Percentiles rank a stretch among this genome's conserved stretches.
phyloP scores from a whole-genome alignment of 306 rosid genomes.

The Fragaria iinumae region DNA sequence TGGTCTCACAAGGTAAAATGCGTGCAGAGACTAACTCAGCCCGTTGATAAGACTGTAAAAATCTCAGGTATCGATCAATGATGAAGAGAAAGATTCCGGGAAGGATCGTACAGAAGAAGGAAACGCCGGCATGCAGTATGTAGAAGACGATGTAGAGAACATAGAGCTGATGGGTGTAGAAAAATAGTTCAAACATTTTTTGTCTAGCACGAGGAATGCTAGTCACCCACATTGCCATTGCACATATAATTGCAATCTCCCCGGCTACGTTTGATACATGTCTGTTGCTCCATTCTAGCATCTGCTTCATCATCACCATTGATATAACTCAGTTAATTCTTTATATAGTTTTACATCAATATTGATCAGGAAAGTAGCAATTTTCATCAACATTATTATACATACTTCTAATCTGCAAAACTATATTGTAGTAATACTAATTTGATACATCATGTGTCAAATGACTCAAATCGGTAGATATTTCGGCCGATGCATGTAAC shows the following conservation, averaged over 20 bases:
- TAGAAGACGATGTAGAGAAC: constrained; percentile 53
- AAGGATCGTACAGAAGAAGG: constrained; percentile 47
- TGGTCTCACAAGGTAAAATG: constrained; percentile 41
- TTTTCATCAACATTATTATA: background rate
- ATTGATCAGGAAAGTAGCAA: background rate
- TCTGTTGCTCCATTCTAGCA: constrained; percentile 49
- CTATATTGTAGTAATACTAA: background rate
- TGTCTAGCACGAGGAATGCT: constrained; percentile 45
- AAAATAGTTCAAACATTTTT: constrained; percentile 69
- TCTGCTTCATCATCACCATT: constrained; percentile 19
- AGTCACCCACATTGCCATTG: constrained; percentile 53
- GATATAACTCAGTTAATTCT: background rate
- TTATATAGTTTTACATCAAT: background rate
- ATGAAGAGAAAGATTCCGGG: constrained; percentile 72
- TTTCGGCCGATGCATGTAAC: no score
- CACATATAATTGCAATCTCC: constrained; percentile 46
- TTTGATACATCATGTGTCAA: background rate
- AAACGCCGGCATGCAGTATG: constrained; percentile 53
- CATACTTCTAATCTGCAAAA: background rate
- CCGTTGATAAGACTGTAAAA: constrained; percentile 52
- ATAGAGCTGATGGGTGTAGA: constrained; percentile 69
- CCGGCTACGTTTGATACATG: constrained; percentile 62
- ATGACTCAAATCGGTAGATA: no score
- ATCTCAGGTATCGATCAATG: constrained; percentile 55
- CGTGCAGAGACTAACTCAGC: constrained; percentile 52